Evolutionary conservation across 1,139 yeast species (phyloP).

Genomic region (Kodamaea sp.): DNA sequence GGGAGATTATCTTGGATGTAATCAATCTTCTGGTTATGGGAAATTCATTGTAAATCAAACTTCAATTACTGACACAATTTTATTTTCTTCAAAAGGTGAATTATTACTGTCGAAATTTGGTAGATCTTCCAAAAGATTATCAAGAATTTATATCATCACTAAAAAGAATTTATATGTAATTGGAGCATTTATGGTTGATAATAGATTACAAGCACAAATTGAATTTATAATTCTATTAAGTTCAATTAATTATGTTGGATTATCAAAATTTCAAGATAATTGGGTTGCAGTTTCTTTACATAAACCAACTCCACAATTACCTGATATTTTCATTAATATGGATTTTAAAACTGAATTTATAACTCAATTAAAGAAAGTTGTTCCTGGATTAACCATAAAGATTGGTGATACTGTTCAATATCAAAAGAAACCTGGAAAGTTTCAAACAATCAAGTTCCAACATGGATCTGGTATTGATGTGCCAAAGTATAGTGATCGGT

Average conservation of each 20-base stretch:
- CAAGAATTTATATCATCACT: conserved; percentile 71
- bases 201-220: conserved; percentile 60
- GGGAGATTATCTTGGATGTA: conserved; percentile 92
- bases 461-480: conserved; percentile 50
- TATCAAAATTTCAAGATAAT: conserved; percentile 82
- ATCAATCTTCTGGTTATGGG: conserved; percentile 68
- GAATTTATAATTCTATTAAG: conserved; percentile 64
- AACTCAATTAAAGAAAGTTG: conserved; percentile 66
- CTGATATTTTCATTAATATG: conserved; percentile 79
- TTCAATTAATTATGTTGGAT: conserved; percentile 58
- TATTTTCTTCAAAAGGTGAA: conserved; percentile 82
- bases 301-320: conserved; percentile 48
- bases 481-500: conserved; percentile 63
- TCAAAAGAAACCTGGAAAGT: conserved; percentile 87
- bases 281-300: conserved; percentile 80
- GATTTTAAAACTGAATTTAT: conserved; percentile 87
- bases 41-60: conserved; percentile 62
- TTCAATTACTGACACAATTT: conserved; percentile 66
- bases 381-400: conserved; percentile 55
- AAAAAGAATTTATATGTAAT: conserved; percentile 59
- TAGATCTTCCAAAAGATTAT: conserved; percentile 77
- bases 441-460: conserved; percentile 68
- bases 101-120: conserved; percentile 83
- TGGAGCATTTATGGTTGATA: conserved; percentile 69
- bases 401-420: conserved; percentile 75